These are phyloP conservation scores for Boletus coccyginus DNA, from an alignment of 768 basidiomycete genomes.

Conservation along the genomic window DNA sequence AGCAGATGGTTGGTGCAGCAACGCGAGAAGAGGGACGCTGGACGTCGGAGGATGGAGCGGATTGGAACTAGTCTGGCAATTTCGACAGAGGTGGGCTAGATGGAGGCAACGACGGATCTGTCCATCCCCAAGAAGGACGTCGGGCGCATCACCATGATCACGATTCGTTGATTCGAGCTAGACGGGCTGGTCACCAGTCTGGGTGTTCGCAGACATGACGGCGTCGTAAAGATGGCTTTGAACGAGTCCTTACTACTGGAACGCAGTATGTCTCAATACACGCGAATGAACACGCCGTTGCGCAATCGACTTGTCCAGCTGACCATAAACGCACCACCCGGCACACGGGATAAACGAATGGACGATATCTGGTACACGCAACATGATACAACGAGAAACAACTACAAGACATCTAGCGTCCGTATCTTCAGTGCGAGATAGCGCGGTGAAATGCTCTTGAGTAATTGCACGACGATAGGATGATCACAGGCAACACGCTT, in stretches of 20 bases:
- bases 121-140: slow-evolving; percentile 77
- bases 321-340: no score
- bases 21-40: slow-evolving; percentile 20
- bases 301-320: no score
- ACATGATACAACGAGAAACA: no score
- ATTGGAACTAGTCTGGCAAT: neutral
- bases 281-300: no score
- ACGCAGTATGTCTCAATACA: no score
- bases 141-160: slow-evolving; percentile 73
- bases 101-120: slow-evolving; percentile 68
- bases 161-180: slow-evolving; percentile 66
- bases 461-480: no score
- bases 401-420: no score
- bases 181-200: slow-evolving; percentile 43
- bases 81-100: slow-evolving; percentile 15
- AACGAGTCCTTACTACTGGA: slow-evolving; percentile 29
- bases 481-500: no score
- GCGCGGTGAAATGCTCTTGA: no score
- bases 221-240: slow-evolving; percentile 66
- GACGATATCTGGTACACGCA: no score
- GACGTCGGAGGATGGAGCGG: slow-evolving; percentile 24
- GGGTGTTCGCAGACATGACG: slow-evolving; percentile 50
- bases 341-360: no score
- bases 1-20: slow-evolving; percentile 68
- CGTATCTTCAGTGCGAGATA: no score